phyloP scores from a whole-genome alignment of 2,329 filamentous ascomycete species.

The Aspergillus quadrilineatus region DNA sequence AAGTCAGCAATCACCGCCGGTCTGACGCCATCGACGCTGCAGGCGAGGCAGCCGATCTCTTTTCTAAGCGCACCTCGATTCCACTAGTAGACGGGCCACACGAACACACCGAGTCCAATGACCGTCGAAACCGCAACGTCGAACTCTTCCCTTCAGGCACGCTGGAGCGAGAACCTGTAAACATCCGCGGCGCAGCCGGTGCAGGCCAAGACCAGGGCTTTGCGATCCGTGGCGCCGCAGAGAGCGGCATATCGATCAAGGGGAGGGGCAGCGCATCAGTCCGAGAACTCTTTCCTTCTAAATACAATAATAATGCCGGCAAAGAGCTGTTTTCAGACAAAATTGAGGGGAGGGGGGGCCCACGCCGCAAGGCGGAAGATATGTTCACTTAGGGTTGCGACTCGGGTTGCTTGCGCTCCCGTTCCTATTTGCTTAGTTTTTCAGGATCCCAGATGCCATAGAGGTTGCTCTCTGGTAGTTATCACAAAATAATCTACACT shows the following conservation, averaged over 20 bases:
- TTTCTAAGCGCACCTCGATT: constrained; percentile 50
- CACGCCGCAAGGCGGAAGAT: constrained; percentile 69
- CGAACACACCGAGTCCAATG: constrained; percentile 19
- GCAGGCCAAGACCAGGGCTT: constrained; percentile 2
- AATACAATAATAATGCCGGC: constrained; percentile 56
- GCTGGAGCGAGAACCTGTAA: background rate
- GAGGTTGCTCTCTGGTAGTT: background rate
- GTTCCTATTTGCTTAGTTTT: background rate
- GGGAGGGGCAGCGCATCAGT: constrained; percentile 62
- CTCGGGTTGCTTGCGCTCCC: background rate
- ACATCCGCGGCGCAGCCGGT: constrained; percentile 10
- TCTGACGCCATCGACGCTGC: constrained; percentile 55
- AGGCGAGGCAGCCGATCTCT: constrained; percentile 55
- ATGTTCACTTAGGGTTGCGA: constrained; percentile 59
- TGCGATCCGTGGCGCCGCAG: constrained; percentile 8
- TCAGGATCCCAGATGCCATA: background rate
- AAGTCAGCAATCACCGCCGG: constrained; percentile 47
- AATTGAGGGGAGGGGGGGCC: constrained; percentile 57
- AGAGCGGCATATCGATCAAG: constrained; percentile 64
- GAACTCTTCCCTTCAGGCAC: constrained; percentile 39
- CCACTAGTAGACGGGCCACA: constrained; percentile 49
- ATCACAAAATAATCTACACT: background rate
- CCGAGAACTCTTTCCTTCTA: constrained; percentile 69
- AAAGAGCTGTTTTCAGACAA: constrained; percentile 69
- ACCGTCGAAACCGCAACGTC: constrained; percentile 30